Base-by-base conservation (phyloP, 192 early-diverging fungal genomes). In the Funneliformis mosseae region DNA sequence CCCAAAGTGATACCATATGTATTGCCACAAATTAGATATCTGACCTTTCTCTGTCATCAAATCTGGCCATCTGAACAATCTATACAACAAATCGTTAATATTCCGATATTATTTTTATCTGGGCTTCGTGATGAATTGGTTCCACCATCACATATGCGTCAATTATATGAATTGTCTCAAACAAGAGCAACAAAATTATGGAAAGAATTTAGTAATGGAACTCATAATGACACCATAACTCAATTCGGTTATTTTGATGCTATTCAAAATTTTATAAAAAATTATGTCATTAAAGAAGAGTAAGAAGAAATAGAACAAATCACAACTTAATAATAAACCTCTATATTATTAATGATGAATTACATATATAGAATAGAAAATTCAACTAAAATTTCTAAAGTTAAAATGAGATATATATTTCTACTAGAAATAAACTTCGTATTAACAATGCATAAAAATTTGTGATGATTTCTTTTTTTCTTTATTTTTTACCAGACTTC, bases 161-260 rank as follows among this genome's bases (percentile, higher is more conserved):
- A 86, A 63, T 89, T 99, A 14, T 91, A 90, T 45, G 92, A 93
- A 66, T 79, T 91, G 39, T 87, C 89, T 46, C 83, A 88, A 61
- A 88, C 88, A 2, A 80, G 84, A 28, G 81, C 84, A 62, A 63
- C 70, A 8, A 81, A 82, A 33, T 78, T 72, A 14, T 89, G 91
- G 90, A 87, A 89, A 45, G 88, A 88, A 82, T 97, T 98, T 85
- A 80, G 82, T 12, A 79, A 92, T n/a, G 97, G 97, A 23, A 94
- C 89, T 60, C 97, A 99, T 85, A 97, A 97, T 81, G 96, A 97
- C 63, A 97, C 96, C 7, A 93, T 92, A 69, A 73, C 95, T 38
- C 93, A 99, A 90, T 87, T 82, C 7, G 94, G 91, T 0, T 99
- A 97, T 83, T 97, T 95, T 88, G 94, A 95, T 61, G 77, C 86